Percentiles rank a stretch among this genome's conserved stretches.
phyloP scores from a whole-genome alignment of 2,329 filamentous ascomycete genomes.

The Pestalotiopsis sp. region DNA sequence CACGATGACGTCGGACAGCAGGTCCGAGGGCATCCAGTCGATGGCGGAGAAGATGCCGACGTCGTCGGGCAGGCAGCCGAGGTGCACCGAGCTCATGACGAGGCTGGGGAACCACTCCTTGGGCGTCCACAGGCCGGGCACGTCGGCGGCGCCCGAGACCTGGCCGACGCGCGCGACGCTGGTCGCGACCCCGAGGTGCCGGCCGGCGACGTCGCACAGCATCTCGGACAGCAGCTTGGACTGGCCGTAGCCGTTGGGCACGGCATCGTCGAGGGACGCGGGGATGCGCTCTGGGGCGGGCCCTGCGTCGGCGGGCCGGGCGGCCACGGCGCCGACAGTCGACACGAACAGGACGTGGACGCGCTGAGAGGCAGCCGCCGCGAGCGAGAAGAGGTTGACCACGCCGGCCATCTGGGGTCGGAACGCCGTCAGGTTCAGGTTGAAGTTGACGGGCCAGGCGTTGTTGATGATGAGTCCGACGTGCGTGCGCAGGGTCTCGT shows the following conservation, averaged over 20 bases:
- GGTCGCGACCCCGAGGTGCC: constrained; percentile 18
- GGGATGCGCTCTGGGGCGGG: constrained; percentile 21
- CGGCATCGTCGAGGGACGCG: constrained; percentile 12
- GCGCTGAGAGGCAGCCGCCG: background rate
- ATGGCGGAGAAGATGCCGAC: constrained; percentile 37
- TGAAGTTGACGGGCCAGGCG: constrained; percentile 30
- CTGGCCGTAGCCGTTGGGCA: constrained; percentile 25
- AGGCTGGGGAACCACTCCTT: constrained; percentile 46
- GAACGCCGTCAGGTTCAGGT: constrained; percentile 21
- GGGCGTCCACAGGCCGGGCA: constrained; percentile 39
- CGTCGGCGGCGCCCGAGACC: constrained; percentile 25
- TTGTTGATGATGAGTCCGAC: constrained; percentile 25
- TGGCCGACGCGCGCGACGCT: constrained; percentile 29
- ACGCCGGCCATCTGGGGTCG: constrained; percentile 25
- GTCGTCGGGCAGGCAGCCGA: constrained; percentile 38
- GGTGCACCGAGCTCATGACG: constrained; percentile 38
- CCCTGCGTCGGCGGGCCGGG: constrained; percentile 1
- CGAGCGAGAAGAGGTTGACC: constrained; percentile 22
- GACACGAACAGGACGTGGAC: constrained; percentile 26
- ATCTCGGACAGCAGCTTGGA: constrained; percentile 32
- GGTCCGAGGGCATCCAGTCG: constrained; percentile 49
- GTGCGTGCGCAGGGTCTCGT: constrained; percentile 16
- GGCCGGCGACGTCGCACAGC: constrained; percentile 26
- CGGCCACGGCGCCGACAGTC: constrained; percentile 21
- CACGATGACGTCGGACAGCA: constrained; percentile 38